A percentile compares a stretch with the other conserved stretches of the same genome.
Evolutionary conservation across 2,329 filamentous ascomycete species (phyloP).

Genomic region (Fusarium coicis): DNA sequence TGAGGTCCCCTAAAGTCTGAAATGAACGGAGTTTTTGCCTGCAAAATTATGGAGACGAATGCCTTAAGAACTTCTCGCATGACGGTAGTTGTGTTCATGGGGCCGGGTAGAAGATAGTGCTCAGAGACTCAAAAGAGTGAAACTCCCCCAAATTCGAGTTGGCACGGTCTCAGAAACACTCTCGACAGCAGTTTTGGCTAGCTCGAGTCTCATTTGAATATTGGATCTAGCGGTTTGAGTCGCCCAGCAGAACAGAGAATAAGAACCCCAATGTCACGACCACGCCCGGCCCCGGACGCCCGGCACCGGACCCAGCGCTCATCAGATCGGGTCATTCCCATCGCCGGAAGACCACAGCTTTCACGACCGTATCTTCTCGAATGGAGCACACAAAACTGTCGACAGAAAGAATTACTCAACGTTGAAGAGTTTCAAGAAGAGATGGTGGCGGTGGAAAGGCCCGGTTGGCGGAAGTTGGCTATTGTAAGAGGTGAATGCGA

Average conservation of each 20-base stretch:
- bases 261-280: constrained; percentile 27
- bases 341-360: constrained; percentile 4
- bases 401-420: constrained; percentile 28
- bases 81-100: constrained; percentile 38
- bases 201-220: neutral
- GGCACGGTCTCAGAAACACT: neutral
- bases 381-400: constrained; percentile 37
- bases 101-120: neutral
- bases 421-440: constrained; percentile 35
- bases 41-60: constrained; percentile 13
- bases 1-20: constrained; percentile 2
- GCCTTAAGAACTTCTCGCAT: constrained; percentile 34
- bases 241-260: neutral
- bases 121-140: constrained; percentile 32
- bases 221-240: neutral
- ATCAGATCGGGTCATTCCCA: constrained; percentile 32
- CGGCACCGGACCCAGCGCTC: constrained; percentile 35
- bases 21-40: neutral
- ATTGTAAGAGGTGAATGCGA: constrained; percentile 40
- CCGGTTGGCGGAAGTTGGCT: constrained; percentile 37
- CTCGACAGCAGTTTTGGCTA: neutral
- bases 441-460: constrained; percentile 23
- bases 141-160: neutral
- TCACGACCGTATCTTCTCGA: constrained; percentile 40
- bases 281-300: constrained; percentile 26